Conservation (phyloP, 306 rosid genomes). For the Cicer judaicum region DNA sequence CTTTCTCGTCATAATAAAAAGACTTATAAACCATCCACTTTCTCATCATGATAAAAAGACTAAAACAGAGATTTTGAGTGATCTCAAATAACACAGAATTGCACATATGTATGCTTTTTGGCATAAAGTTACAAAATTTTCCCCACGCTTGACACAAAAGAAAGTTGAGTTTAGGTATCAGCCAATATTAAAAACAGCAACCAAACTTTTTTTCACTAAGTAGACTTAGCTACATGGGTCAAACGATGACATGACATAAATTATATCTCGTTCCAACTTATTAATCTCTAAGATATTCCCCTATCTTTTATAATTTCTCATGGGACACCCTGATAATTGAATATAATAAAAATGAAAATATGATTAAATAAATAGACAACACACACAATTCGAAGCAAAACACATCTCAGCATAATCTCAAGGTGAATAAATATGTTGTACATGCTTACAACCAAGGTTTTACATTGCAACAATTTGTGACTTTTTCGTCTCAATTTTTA, state of each 20-base stretch:
- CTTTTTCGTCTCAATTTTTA: neutral
- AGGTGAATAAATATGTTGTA: neutral
- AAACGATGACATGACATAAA: too few relatives aligned
- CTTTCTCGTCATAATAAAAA: slow-evolving; percentile 5
- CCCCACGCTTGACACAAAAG: neutral
- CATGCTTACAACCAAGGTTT: neutral
- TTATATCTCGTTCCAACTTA: too few relatives aligned
- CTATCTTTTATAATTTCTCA: neutral
- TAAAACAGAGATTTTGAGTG: neutral
- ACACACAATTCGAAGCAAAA: slow-evolving; percentile 20
- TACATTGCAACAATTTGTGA: neutral
- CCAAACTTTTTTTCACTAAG: too few relatives aligned
- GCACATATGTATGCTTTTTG: slow-evolving; percentile 11
- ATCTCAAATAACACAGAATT: neutral
- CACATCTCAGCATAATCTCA: neutral
- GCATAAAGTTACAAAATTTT: neutral
- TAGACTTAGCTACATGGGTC: too few relatives aligned
- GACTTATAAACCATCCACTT: neutral
- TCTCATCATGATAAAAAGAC: neutral
- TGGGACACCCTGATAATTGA: neutral
- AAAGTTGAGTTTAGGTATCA: neutral
- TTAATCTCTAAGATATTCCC: too few relatives aligned
- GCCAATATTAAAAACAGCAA: neutral
- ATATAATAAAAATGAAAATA: neutral
- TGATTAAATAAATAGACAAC: neutral